These are phyloP conservation scores for Spathaspora sp. DNA, from an alignment of 805 yeast species.

Conservation along the genomic window DNA sequence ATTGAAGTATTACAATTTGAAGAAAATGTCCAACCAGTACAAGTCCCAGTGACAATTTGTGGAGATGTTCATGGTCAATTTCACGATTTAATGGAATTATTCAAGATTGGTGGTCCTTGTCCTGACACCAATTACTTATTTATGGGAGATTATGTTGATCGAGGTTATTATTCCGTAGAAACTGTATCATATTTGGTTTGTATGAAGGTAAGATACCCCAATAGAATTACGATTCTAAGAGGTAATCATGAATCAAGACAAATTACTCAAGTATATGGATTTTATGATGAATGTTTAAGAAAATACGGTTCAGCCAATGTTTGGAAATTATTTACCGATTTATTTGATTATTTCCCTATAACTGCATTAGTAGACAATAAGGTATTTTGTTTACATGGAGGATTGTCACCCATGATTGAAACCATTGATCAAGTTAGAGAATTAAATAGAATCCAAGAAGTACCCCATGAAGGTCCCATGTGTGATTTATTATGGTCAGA, in stretches of 20 bases:
- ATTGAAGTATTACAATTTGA: conserved; percentile 86
- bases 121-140: conserved; percentile 47
- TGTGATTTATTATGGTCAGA: conserved; percentile 96
- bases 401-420: conserved; percentile 91
- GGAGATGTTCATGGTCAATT: conserved; percentile 97
- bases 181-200: conserved; percentile 86
- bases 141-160: conserved; percentile 77
- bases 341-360: conserved; percentile 89
- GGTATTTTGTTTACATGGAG: conserved; percentile 92
- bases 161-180: conserved; percentile 88
- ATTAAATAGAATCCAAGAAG: conserved; percentile 88
- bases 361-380: conserved; percentile 90
- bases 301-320: conserved; percentile 91
- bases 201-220: conserved; percentile 89
- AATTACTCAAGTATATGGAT: conserved; percentile 94
- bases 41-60: conserved; percentile 94
- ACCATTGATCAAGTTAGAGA: conserved; percentile 90
- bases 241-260: conserved; percentile 96
- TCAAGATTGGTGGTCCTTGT: conserved; percentile 76
- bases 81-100: conserved; percentile 89
- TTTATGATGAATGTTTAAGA: conserved; percentile 91
- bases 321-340: conserved; percentile 88
- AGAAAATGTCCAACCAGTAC: conserved; percentile 92
- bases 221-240: conserved; percentile 85
- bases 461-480: conserved; percentile 98